Conservation (phyloP, 2,329 filamentous ascomycete species). For the Claviceps fusiformis region DNA sequence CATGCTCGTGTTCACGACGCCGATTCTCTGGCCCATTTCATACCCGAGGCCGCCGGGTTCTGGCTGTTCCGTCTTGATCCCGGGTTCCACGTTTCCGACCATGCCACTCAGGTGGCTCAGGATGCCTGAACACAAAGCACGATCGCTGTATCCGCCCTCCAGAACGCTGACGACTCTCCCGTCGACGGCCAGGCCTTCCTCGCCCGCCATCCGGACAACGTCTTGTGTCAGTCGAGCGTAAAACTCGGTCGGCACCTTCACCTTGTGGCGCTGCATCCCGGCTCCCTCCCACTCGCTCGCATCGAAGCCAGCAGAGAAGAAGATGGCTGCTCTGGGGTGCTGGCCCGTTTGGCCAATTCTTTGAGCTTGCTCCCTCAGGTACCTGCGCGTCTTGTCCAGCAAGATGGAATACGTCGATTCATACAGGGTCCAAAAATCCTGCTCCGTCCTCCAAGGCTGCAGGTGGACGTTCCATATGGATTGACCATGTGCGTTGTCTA, state of each 20-base stretch:
- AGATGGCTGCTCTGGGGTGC: slow-evolving; percentile 71
- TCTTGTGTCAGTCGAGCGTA: slow-evolving; percentile 86
- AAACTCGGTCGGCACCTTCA: slow-evolving; percentile 93
- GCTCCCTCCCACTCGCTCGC: slow-evolving; percentile 87
- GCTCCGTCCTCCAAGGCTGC: slow-evolving; percentile 67
- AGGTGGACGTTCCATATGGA: slow-evolving; percentile 94
- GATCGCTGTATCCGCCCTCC: slow-evolving; percentile 91
- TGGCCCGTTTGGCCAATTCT: slow-evolving; percentile 45
- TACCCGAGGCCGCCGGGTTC: slow-evolving; percentile 33
- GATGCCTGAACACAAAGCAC: slow-evolving; percentile 76
- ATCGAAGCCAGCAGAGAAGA: slow-evolving; percentile 92
- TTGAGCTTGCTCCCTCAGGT: slow-evolving; percentile 59
- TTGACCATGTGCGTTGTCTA: slow-evolving; percentile 88
- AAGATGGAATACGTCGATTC: slow-evolving; percentile 63
- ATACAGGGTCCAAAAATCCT: slow-evolving; percentile 85
- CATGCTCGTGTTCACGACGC: slow-evolving; percentile 22
- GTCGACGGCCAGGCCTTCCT: slow-evolving; percentile 63
- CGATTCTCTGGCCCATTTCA: slow-evolving; percentile 44
- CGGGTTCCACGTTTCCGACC: slow-evolving; percentile 36
- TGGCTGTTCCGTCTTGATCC: slow-evolving; percentile 19
- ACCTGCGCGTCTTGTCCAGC: slow-evolving; percentile 67
- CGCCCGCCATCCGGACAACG: slow-evolving; percentile 66
- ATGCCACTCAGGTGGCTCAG: slow-evolving; percentile 83
- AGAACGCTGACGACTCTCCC: slow-evolving; percentile 85
- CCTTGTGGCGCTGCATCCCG: slow-evolving; percentile 90